Conservation (phyloP, 2,329 filamentous ascomycete species). For the Trichoderma afroharzianum region DNA sequence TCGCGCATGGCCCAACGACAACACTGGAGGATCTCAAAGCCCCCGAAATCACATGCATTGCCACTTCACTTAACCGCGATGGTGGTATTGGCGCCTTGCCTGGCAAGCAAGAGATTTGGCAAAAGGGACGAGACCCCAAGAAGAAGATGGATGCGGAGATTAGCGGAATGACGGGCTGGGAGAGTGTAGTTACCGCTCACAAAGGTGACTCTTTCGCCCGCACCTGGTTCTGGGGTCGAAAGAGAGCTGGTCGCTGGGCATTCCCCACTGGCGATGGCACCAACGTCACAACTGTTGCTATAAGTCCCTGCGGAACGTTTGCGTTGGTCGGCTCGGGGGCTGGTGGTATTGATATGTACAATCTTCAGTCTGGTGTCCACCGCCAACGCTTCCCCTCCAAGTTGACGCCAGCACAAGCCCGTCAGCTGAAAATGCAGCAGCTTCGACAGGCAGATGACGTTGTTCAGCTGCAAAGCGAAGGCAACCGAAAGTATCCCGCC, state of each 20-base stretch:
- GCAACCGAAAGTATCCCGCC: slow-evolving; percentile 40
- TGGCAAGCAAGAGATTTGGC: slow-evolving; percentile 78
- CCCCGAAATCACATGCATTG: slow-evolving; percentile 86
- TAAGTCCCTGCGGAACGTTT: slow-evolving; percentile 92
- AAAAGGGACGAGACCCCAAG: slow-evolving; percentile 65
- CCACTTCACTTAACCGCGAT: slow-evolving; percentile 88
- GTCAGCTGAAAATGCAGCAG: slow-evolving; percentile 67
- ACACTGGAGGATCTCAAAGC: slow-evolving; percentile 77
- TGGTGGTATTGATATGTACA: slow-evolving; percentile 91
- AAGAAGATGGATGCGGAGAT: slow-evolving; percentile 65
- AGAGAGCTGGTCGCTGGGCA: slow-evolving; percentile 87
- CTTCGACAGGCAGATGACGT: slow-evolving; percentile 57
- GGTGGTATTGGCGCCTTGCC: slow-evolving; percentile 85
- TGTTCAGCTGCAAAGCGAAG: slow-evolving; percentile 48
- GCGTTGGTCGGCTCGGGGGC: slow-evolving; percentile 80
- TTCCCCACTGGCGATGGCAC: slow-evolving; percentile 80
- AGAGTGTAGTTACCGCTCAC: slow-evolving; percentile 93
- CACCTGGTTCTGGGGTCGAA: slow-evolving; percentile 98
- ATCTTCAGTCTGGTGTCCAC: slow-evolving; percentile 87
- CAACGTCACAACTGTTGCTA: slow-evolving; percentile 81
- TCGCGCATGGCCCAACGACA: slow-evolving; percentile 58
- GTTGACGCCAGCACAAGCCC: slow-evolving; percentile 72
- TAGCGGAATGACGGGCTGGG: slow-evolving; percentile 85
- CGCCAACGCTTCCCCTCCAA: slow-evolving; percentile 82
- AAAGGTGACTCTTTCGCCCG: slow-evolving; percentile 78